Evolutionary conservation across 2,329 filamentous ascomycete genomes (phyloP).

Genomic region (Thyridium curvatum): DNA sequence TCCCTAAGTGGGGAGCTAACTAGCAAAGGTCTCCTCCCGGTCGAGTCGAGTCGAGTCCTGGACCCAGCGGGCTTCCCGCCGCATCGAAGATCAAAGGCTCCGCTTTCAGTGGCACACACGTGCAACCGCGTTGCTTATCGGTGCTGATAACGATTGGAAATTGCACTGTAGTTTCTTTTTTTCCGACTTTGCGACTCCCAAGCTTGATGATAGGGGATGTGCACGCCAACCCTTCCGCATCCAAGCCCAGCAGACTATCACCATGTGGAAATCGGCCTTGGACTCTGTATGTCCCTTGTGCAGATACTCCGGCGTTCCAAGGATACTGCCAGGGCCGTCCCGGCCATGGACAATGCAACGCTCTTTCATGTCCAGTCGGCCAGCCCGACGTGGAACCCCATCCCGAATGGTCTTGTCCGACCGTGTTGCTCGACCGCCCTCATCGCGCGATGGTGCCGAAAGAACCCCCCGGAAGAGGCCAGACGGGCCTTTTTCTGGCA

Average conservation of each 20-base stretch:
- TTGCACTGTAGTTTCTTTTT: too few relatives aligned
- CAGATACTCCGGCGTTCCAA: constrained; percentile 2
- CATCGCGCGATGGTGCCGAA: constrained; percentile 21
- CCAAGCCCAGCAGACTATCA: background rate
- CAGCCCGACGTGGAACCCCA: constrained; percentile 19
- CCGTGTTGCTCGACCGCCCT: constrained; percentile 36
- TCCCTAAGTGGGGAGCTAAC: too few relatives aligned
- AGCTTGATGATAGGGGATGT: too few relatives aligned
- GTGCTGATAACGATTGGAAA: too few relatives aligned
- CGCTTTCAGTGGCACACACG: too few relatives aligned
- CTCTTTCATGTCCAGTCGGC: constrained; percentile 3
- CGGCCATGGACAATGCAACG: constrained; percentile 5
- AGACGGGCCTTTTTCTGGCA: constrained; percentile 46
- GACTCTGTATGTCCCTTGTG: constrained; percentile 11
- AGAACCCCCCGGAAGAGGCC: constrained; percentile 28
- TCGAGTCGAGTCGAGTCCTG: too few relatives aligned
- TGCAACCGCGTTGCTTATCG: too few relatives aligned
- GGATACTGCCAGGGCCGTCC: background rate
- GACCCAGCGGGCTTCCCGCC: too few relatives aligned
- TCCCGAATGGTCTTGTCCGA: constrained; percentile 55
- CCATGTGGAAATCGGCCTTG: constrained; percentile 10
- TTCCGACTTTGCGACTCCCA: too few relatives aligned
- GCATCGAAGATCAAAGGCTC: too few relatives aligned
- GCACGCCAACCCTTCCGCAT: too few relatives aligned
- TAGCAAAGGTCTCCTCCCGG: too few relatives aligned